These are phyloP conservation scores for Trametes pubescens DNA, from an alignment of 1,284 basidiomycete genomes.

Conservation along the genomic window DNA sequence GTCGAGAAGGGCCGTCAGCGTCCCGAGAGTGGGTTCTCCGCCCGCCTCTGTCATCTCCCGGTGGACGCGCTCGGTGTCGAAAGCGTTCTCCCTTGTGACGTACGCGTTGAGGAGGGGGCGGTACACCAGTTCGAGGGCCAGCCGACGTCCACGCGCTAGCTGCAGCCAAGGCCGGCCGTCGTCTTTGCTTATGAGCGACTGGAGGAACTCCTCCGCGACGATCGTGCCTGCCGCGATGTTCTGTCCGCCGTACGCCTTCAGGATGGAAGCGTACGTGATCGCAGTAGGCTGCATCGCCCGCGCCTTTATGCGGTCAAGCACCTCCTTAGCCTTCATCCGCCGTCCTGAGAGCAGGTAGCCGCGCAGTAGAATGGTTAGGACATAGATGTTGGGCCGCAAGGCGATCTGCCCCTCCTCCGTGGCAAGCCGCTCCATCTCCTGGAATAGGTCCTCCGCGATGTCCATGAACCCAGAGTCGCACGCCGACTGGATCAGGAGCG, in stretches of 20 bases:
- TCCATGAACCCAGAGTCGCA: slow-evolving; percentile 79
- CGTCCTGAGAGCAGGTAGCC: slow-evolving; percentile 75
- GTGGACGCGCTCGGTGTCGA: slow-evolving; percentile 67
- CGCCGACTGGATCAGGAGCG: slow-evolving; percentile 85
- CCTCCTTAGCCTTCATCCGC: slow-evolving; percentile 64
- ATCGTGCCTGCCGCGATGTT: slow-evolving; percentile 56
- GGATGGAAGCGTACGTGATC: slow-evolving; percentile 77
- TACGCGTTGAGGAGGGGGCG: slow-evolving; percentile 72
- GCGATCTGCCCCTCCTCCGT: slow-evolving; percentile 47
- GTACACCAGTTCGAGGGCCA: slow-evolving; percentile 64
- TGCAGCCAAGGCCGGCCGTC: slow-evolving; percentile 50
- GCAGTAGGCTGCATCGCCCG: slow-evolving; percentile 76
- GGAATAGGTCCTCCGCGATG: slow-evolving; percentile 73
- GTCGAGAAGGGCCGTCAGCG: slow-evolving; percentile 77
- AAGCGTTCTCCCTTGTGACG: slow-evolving; percentile 54
- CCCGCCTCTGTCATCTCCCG: slow-evolving; percentile 63
- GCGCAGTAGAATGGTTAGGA: slow-evolving; percentile 87
- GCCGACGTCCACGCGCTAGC: slow-evolving; percentile 47
- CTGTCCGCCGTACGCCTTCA: slow-evolving; percentile 67
- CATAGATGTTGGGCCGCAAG: slow-evolving; percentile 61
- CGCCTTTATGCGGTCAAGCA: slow-evolving; percentile 80
- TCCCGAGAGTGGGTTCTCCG: slow-evolving; percentile 64
- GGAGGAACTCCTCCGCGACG: slow-evolving; percentile 71
- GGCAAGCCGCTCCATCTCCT: slow-evolving; percentile 63
- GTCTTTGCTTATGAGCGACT: slow-evolving; percentile 51